Evolutionary conservation across 345 rosid species (phyloP), one percentile per base, ranked within the genome.

Genomic region (Excoecaria agallocha): DNA sequence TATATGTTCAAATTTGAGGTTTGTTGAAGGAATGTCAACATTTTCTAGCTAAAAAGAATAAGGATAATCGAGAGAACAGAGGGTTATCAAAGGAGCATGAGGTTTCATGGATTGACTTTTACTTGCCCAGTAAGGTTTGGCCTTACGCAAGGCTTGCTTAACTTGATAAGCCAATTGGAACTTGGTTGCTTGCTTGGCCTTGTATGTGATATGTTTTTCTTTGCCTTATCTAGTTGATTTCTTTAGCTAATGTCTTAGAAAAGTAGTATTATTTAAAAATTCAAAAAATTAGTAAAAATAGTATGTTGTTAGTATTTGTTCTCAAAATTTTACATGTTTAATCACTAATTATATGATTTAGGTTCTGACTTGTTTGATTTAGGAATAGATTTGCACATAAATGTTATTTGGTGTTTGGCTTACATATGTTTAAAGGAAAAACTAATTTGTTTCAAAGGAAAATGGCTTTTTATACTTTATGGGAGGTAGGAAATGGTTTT

Each of bases 141-240:
- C 87, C 91, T 80, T 91, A 87, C 73, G 97, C 97, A 55, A 87
- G 77, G 73, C 94, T 94, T 66, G 92, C 96, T 77, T 86, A 95
- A 6, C 80, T 94, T 25, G 94, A 94, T 82, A 92, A 88, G 80
- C 96, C 97, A 0, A 92, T 91, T 24, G 98, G 97, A 15, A 94
- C 97, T 38, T 94, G 98, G 98, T 76, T 94, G 62, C 93, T 94
- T 50, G 87, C 95, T 73, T 92, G 95, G 97, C 98, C 98, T 50
- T 89, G 98, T 81, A 87, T 92, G 89, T 94, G 98, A 96, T 92
- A 81, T 60, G 94, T 17, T 30, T 0, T n/a, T 39, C 20, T 22
- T 72, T 68, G 25, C 41, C 25, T 24, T n/a, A 25, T 16, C 25
- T 35, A 20, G 19, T n/a, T n/a, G 13, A 2, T 51, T 69, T 22